phyloP scores from a whole-genome alignment of 2,329 filamentous ascomycete species.

The Claviceps sp. region DNA sequence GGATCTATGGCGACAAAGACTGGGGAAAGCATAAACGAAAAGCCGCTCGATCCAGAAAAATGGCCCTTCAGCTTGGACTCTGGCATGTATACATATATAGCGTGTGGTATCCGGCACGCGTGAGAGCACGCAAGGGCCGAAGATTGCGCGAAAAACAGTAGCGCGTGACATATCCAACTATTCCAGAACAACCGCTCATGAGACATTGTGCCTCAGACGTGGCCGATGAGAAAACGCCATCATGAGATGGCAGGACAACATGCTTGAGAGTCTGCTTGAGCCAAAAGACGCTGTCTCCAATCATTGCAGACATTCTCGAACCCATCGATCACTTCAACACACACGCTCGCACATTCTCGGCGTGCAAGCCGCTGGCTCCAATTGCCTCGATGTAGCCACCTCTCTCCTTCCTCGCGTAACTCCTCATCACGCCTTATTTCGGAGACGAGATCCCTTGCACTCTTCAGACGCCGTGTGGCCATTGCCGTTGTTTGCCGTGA shows the following conservation, averaged over 20 bases:
- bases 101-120: not conserved
- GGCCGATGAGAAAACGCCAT: not conserved
- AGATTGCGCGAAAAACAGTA: not conserved
- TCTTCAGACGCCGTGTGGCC: slow-evolving; percentile 66
- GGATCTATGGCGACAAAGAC: not conserved
- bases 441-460: slow-evolving; percentile 70
- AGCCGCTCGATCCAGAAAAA: not conserved
- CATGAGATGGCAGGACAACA: slow-evolving; percentile 8
- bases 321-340: slow-evolving; percentile 76
- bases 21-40: not conserved
- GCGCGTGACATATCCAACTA: not conserved
- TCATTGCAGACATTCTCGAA: slow-evolving; percentile 84
- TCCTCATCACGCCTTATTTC: slow-evolving; percentile 80
- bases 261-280: slow-evolving; percentile 41
- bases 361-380: slow-evolving; percentile 67
- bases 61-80: not conserved
- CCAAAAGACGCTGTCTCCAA: slow-evolving; percentile 66
- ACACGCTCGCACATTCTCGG: slow-evolving; percentile 72
- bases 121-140: not conserved
- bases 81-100: not conserved
- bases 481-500: slow-evolving; percentile 75
- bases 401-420: slow-evolving; percentile 64
- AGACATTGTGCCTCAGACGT: not conserved
- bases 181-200: not conserved
- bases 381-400: slow-evolving; percentile 68